Evolutionary conservation across 2,329 filamentous ascomycete genomes (phyloP), one percentile per base, ranked within the genome.

Genomic region (Bipolaris sorokiniana): DNA sequence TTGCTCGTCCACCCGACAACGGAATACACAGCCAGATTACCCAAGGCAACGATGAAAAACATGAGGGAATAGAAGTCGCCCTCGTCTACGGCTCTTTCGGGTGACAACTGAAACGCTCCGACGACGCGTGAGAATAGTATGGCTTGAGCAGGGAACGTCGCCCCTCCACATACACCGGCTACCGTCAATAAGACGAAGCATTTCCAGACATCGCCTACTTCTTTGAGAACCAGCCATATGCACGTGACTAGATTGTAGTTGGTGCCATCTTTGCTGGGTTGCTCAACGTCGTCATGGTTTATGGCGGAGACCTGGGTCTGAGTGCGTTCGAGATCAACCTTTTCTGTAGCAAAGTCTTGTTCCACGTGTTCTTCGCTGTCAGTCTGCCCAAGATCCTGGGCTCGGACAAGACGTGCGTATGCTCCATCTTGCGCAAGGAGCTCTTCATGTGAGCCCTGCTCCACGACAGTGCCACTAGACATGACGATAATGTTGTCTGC

Each of bases 401-500:
- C 77, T 18, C 71, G 72, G 3, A 84, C 81, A 11, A 99, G 85
- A 53, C 88, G 89, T 76, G 85, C 55, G 76, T 98, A 99, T 7
- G 92, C 89, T n/a, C 87, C 88, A 61, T 85, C 80, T 57, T 78
- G 82, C 65, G 88, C 86, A 1, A 98, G 79, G 9, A 99, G 84
- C 11, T 90, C 82, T 56, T 93, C 86, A 72, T 98, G 94, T 0
- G 86, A 92, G 47, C 95, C 95, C 77, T 97, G 92, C 76, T 99
- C 95, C 13, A 96, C 82, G 53, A 99, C 94, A 18, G 82, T 79
- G 7, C 94, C 94, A 56, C 87, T 77, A 9, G 88, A 84, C 88
- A 99, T 93, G 64, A 97, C 93, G 18, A 96, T 91, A 66, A 99
- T 98, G 70, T 96, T 97, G 76, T 98, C 90, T 0, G 94, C 93